phyloP scores from a whole-genome alignment of 1,284 basidiomycete genomes.

The Cronartium ribicola region DNA sequence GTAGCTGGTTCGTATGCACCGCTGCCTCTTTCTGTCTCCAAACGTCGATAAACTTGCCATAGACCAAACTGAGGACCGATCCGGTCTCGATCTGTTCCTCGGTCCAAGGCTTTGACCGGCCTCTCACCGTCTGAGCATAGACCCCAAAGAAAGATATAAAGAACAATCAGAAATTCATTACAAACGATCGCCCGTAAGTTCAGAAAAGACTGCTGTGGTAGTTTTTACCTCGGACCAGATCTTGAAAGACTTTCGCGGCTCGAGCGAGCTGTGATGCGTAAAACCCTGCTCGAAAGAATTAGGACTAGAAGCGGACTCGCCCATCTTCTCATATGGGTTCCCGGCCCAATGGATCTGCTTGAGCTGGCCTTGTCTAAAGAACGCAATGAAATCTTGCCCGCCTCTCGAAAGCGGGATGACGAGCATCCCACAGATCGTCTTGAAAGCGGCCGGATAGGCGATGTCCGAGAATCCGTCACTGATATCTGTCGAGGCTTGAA shows the following conservation, averaged over 20 bases:
- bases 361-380: constrained; percentile 72
- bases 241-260: constrained; percentile 75
- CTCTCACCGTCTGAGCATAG: constrained; percentile 67
- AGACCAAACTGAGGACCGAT: constrained; percentile 75
- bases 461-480: constrained; percentile 71
- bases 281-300: constrained; percentile 1
- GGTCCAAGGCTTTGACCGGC: constrained; percentile 70
- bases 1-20: constrained; percentile 70
- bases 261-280: constrained; percentile 53
- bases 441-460: constrained; percentile 63
- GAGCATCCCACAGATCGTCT: constrained; percentile 72
- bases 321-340: constrained; percentile 62
- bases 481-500: constrained; percentile 69
- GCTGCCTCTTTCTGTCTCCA: constrained; percentile 82
- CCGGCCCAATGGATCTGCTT: constrained; percentile 73
- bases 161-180: background rate
- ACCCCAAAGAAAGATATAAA: background rate
- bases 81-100: constrained; percentile 85
- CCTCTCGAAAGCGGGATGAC: constrained; percentile 66
- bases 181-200: background rate
- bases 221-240: constrained; percentile 46
- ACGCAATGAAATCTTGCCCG: constrained; percentile 64
- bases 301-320: background rate
- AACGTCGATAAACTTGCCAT: constrained; percentile 79
- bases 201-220: background rate